Evolutionary conservation across 2,329 filamentous ascomycete species (phyloP), one percentile per base, ranked within the genome.

Genomic region (Orbilia javanica): DNA sequence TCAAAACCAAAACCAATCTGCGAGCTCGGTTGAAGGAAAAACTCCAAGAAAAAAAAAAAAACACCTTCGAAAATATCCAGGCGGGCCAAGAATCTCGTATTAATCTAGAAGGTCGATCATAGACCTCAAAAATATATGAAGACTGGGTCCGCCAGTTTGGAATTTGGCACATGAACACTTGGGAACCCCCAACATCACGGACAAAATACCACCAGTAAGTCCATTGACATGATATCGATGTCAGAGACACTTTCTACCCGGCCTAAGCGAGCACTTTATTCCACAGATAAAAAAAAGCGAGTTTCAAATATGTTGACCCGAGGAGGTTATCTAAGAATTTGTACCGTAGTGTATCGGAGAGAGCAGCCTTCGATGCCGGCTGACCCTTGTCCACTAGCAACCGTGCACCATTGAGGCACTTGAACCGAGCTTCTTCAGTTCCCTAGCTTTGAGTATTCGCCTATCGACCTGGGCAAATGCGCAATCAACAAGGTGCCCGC

Each of bases 191-290:
- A 36, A 66, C 18, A 27, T 52, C n/a, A 13, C 31, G 44, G 34
- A 22, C 29, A 27, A 66, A 66, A 25, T 36, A 36, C 18, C 31
- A 52, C 6, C 31, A 50, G 42, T 55, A 22, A 50, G 34, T 20
- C 64, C 34, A 68, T 42, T 55, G 48, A 34, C 46, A 36, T 64
- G 22, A 46, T 65, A 48, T 65, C 42, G 69, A 73, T 36, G 60
- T 57, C 50, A 44, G 52, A 75, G 48, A 27, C 52, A 46, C 65
- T 18, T 53, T 65, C 60, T 73, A 63, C 64, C 71, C 71, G 71
- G 53, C 73, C 36, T 77, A 66, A 77, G 73, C 73, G 73, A 77
- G 50, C 57, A 70, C 73, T 77, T 77, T 76, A 64, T 68, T 64
- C 64, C 71, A 67, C 34, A 69, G 55, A 55, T 63, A 65, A 75